These are phyloP conservation scores for Penicillium glabrum DNA, from an alignment of 2,329 filamentous ascomycete genomes.

Conservation along the genomic window DNA sequence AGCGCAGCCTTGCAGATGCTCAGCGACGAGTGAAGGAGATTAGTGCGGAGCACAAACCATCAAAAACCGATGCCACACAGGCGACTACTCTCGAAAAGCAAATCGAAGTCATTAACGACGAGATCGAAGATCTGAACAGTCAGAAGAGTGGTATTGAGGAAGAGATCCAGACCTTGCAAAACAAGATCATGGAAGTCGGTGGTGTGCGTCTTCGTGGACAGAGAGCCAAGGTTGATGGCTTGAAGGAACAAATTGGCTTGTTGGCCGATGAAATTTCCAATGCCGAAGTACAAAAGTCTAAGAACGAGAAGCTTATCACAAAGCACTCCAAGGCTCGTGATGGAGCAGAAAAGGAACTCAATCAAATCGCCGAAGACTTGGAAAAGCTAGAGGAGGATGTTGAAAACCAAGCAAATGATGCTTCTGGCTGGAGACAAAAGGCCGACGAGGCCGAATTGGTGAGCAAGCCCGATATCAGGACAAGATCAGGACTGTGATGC, in stretches of 20 bases:
- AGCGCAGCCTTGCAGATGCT: constrained; percentile 79
- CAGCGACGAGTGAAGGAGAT: constrained; percentile 85
- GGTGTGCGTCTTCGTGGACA: constrained; percentile 89
- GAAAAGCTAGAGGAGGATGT: constrained; percentile 78
- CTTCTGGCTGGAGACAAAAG: constrained; percentile 68
- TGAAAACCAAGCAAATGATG: constrained; percentile 71
- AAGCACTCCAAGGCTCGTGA: constrained; percentile 83
- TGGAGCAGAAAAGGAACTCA: constrained; percentile 77
- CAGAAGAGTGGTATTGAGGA: constrained; percentile 89
- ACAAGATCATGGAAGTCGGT: constrained; percentile 98
- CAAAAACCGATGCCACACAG: constrained; percentile 75
- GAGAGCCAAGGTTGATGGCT: constrained; percentile 82
- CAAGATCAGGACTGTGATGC: constrained; percentile 7
- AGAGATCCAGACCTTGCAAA: constrained; percentile 88
- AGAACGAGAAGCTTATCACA: constrained; percentile 85
- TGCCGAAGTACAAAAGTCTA: constrained; percentile 83
- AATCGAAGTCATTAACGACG: constrained; percentile 70
- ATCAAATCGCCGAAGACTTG: constrained; percentile 68
- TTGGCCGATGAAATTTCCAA: constrained; percentile 79
- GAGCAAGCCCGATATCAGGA: constrained; percentile 12
- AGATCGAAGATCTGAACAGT: constrained; percentile 74
- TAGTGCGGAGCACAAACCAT: constrained; percentile 74
- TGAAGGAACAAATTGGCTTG: constrained; percentile 81
- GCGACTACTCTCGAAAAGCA: constrained; percentile 73
- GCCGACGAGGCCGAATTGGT: constrained; percentile 79